Base-by-base conservation (phyloP, 75 land plant species). In the Picea glauca region DNA sequence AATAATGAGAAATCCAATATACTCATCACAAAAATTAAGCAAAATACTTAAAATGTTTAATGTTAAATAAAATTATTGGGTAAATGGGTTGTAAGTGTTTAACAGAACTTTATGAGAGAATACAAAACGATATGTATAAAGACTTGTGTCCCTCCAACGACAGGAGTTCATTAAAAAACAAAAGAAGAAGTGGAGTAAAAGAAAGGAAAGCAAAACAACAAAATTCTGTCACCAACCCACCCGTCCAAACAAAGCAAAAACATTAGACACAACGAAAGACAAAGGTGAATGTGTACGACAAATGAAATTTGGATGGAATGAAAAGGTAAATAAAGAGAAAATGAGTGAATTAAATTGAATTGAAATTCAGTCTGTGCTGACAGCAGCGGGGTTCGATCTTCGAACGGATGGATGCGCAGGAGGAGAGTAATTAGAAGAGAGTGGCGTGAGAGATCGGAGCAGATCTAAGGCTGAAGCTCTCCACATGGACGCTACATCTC, bases 401-500 rank as follows among this genome's bases (percentile, higher is more conserved):
- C 56, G 11, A 50, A 50, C 56, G 72, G n/a, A 70, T 38, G 46
- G 50, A 68, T 4, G 17, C 54, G 74, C 14, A 70, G 56, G 54
- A 70, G 56, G 54, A 50, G 56, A 9, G 23, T 2, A 11, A 70
- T 18, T 70, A 70, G 50, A 70, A 43, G 23, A 40, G 20, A 68
- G 40, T 2, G 18, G 23, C 40, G 73, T 40, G 56, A 33, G 30
- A 70, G 54, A 70, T 70, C 74, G 13, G 74, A 43, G 20, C 56
- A 70, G 74, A 21, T 40, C 54, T 13, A 56, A 70, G 74, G 5
- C 43, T 56, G 26, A 70, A 43, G 40, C 74, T 11, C 23, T 15
- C 46, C 2, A n/a, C 18, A 96, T 97, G 99, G 99, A 97, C 80
- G 88, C 93, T 67, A 81, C 94, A 43, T 87, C 90, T 62, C 87